phyloP scores from a whole-genome alignment of 164 flowering plant species.

The Berberis vulgaris region DNA sequence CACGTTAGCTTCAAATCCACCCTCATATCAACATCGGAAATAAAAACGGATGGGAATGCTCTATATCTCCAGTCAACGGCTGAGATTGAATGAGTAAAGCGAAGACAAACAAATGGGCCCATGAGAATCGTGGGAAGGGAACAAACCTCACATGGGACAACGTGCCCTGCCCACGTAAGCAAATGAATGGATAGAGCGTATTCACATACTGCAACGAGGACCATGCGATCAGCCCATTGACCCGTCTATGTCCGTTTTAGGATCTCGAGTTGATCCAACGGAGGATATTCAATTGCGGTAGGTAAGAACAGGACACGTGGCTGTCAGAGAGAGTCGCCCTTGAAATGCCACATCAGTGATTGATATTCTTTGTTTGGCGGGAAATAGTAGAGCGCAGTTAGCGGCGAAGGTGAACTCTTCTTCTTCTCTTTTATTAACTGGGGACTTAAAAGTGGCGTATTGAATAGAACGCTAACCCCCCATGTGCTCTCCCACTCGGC shows the following conservation, averaged over 20 bases:
- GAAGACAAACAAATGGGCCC: not conserved
- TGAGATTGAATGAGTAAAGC: not conserved
- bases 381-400: not conserved
- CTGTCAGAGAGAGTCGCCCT: not conserved
- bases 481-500: no score
- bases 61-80: not conserved
- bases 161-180: constrained; percentile 10
- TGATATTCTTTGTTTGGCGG: not conserved
- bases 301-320: not conserved
- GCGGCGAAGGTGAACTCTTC: no score
- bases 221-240: no score
- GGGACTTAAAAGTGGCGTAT: no score
- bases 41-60: not conserved
- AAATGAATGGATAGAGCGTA: not conserved
- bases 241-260: no score
- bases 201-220: not conserved
- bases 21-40: no score
- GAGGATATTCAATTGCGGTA: no score
- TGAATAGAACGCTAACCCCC: no score
- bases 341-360: not conserved
- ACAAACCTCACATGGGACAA: constrained; percentile 22
- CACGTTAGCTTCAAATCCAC: no score
- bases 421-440: no score
- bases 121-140: not conserved
- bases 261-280: no score